phyloP scores from a whole-genome alignment of 805 yeast genomes.

The Nakazawaea holstii region DNA sequence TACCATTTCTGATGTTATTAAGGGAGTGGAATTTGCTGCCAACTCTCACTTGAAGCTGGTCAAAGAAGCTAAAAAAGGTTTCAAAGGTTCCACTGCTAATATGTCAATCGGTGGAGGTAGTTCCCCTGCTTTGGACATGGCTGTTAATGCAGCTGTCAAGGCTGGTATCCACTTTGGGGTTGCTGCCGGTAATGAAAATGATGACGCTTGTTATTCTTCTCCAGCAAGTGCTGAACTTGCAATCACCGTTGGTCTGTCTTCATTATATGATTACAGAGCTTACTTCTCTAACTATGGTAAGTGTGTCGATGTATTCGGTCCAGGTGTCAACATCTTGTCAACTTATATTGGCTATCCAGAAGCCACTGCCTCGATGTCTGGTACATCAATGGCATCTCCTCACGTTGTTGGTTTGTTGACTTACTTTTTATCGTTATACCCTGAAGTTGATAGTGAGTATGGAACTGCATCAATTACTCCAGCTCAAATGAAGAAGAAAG shows the following conservation, averaged over 20 bases:
- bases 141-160: conserved; percentile 52
- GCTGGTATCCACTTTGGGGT: conserved; percentile 57
- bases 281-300: conserved; percentile 49
- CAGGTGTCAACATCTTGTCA: conserved; percentile 50
- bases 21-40: conserved; percentile 59
- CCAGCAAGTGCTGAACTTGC: conserved; percentile 56
- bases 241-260: conserved; percentile 48
- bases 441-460: conserved; percentile 44
- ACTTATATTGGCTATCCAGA: conserved; percentile 48
- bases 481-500: conserved; percentile 45
- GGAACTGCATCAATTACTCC: conserved; percentile 41
- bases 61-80: conserved; percentile 31
- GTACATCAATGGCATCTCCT: conserved; percentile 63
- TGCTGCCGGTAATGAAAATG: conserved; percentile 60
- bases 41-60: conserved; percentile 38
- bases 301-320: conserved; percentile 50
- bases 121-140: conserved; percentile 50
- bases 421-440: conserved; percentile 52
- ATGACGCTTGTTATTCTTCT: conserved; percentile 54
- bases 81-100: conserved; percentile 57
- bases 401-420: conserved; percentile 52
- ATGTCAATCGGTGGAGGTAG: conserved; percentile 60
- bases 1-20: conserved; percentile 54
- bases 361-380: conserved; percentile 50
- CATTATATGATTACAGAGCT: conserved; percentile 39